These are phyloP conservation scores for Noccaea bulbosa DNA, from an alignment of 345 rosid genomes.

Conservation along the genomic window DNA sequence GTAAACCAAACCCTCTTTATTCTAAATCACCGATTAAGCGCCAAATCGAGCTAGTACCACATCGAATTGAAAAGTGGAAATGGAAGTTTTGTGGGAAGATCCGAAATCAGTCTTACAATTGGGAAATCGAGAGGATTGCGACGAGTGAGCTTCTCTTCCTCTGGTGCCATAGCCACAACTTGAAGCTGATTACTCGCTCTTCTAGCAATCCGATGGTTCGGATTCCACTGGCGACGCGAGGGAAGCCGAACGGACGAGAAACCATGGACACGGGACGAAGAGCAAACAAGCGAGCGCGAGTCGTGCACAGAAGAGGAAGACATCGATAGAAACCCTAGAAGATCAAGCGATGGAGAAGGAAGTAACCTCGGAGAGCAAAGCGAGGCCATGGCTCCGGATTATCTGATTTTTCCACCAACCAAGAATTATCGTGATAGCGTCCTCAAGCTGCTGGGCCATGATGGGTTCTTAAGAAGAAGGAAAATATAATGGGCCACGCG, in stretches of 20 bases:
- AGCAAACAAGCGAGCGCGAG: conserved; percentile 14
- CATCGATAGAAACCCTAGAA: conserved; percentile 21
- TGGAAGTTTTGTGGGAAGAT: neutral
- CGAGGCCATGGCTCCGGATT: conserved; percentile 41
- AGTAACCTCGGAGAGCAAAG: conserved; percentile 36
- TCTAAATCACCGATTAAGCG: conserved; percentile 1
- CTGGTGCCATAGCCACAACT: conserved; percentile 75
- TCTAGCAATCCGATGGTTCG: conserved; percentile 2
- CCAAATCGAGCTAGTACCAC: conserved; percentile 3
- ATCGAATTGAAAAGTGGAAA: neutral
- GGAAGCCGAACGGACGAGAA: conserved; percentile 24
- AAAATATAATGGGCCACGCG: too few species aligned
- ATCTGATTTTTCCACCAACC: conserved; percentile 42
- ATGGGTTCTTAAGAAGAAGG: too few species aligned
- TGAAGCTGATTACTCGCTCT: conserved; percentile 37
- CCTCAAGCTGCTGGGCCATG: too few species aligned
- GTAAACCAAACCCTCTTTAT: neutral
- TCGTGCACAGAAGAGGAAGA: conserved; percentile 1
- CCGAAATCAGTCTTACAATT: conserved; percentile 47
- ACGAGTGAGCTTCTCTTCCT: conserved; percentile 72
- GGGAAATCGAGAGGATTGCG: conserved; percentile 76
- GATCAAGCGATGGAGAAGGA: conserved; percentile 39
- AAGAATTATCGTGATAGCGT: conserved; percentile 34
- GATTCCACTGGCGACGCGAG: conserved; percentile 18
- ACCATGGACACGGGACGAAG: conserved; percentile 31